phyloP scores from a whole-genome alignment of 108 stramenopile genomes.

The Poteriospumella lacustris region DNA sequence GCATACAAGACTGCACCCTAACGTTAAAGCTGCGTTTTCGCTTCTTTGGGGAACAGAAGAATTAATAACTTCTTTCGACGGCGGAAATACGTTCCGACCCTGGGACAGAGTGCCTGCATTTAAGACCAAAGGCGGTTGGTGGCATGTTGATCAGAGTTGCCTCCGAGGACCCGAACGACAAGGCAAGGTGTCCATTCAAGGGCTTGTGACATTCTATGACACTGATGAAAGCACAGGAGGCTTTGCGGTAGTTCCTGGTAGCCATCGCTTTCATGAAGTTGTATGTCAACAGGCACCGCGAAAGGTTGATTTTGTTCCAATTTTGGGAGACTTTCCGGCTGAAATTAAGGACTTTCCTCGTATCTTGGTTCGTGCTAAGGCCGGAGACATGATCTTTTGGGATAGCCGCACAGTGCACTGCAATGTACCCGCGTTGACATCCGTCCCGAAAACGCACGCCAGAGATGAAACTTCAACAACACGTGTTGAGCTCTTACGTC shows the following conservation, averaged over 20 bases:
- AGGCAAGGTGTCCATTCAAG: slow-evolving; percentile 1
- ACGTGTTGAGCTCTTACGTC: not conserved
- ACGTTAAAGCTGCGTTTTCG: slow-evolving; percentile 3
- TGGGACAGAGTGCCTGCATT: not conserved
- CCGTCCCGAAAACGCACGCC: not conserved
- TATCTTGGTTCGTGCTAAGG: not conserved
- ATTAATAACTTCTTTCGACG: not conserved
- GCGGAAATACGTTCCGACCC: slow-evolving; percentile 13
- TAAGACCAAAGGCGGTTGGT: not conserved
- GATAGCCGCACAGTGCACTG: slow-evolving; percentile 11
- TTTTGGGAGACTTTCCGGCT: not conserved
- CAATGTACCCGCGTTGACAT: slow-evolving; percentile 2
- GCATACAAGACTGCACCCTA: not conserved
- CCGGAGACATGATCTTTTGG: slow-evolving; percentile 6
- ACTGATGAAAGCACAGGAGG: not conserved
- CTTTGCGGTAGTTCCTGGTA: not conserved
- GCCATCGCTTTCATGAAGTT: not conserved
- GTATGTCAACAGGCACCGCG: not conserved
- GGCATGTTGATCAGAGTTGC: slow-evolving; percentile 12
- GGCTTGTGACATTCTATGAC: slow-evolving; percentile 9
- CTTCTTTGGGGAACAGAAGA: not conserved
- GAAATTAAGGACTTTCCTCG: not conserved
- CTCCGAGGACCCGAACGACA: not conserved
- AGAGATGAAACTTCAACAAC: not conserved
- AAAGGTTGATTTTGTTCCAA: not conserved